Evolutionary conservation across 306 rosid genomes (phyloP).

Genomic region (Quercus ilex): DNA sequence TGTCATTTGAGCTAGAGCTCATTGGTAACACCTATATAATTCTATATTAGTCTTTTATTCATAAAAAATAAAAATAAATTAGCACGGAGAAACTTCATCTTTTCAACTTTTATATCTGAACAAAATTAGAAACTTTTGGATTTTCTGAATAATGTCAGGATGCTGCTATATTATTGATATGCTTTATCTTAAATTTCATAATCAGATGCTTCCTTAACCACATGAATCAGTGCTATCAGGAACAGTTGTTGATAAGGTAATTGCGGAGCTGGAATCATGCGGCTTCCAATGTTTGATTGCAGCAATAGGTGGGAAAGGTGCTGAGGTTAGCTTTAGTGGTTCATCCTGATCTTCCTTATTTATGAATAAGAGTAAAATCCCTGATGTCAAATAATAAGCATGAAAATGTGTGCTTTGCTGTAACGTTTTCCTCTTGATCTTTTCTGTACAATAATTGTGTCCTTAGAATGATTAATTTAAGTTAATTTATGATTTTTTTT

Average conservation of each 20-base stretch:
- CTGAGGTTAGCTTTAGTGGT: constrained; percentile 51
- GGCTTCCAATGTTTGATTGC: constrained; percentile 86
- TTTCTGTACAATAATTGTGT: neutral
- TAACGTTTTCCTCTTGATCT: neutral
- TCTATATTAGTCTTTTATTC: neutral
- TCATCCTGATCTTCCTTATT: constrained; percentile 43
- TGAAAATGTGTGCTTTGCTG: constrained; percentile 17
- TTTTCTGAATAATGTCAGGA: neutral
- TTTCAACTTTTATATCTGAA: neutral
- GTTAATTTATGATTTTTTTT: neutral
- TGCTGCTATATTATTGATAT: neutral
- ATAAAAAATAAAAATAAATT: too few species aligned
- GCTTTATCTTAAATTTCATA: neutral
- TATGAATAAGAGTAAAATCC: constrained; percentile 16
- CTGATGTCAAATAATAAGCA: constrained; percentile 19
- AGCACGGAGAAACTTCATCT: neutral
- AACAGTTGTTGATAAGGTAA: constrained; percentile 62
- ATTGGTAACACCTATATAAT: neutral
- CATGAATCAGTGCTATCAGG: constrained; percentile 71
- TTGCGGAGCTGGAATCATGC: constrained; percentile 73
- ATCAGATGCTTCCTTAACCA: constrained; percentile 44
- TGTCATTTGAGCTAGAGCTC: neutral
- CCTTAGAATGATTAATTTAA: neutral
- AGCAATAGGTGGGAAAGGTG: constrained; percentile 78
- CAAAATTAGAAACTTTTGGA: neutral